Evolutionary conservation across 768 basidiomycete genomes (phyloP).

Genomic region (Tulasnella sp.): DNA sequence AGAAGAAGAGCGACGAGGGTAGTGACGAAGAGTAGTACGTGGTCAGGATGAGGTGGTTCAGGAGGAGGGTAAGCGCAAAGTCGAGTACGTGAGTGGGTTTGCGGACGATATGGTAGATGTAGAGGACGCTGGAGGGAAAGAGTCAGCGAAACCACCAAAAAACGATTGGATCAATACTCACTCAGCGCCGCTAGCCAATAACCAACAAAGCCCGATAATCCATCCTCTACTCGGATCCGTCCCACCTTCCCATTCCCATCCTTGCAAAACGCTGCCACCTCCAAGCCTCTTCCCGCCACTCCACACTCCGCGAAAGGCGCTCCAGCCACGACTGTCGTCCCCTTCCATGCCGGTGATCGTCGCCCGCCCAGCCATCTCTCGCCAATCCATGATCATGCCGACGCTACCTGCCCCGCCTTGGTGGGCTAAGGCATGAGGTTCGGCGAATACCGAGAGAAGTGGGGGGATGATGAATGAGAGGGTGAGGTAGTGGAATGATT

Average conservation of each 20-base stretch:
- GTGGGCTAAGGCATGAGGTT: slow-evolving; percentile 27
- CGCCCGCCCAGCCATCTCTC: slow-evolving; percentile 81
- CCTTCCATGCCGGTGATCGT: slow-evolving; percentile 62
- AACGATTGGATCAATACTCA: slow-evolving; percentile 39
- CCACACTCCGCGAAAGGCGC: slow-evolving; percentile 65
- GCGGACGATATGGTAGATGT: slow-evolving; percentile 78
- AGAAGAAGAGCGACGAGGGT: slow-evolving; percentile 90
- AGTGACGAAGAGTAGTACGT: slow-evolving; percentile 76
- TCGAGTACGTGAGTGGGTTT: slow-evolving; percentile 92
- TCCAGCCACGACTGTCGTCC: slow-evolving; percentile 50
- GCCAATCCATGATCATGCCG: slow-evolving; percentile 96
- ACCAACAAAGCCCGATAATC: slow-evolving; percentile 84
- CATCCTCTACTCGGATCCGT: slow-evolving; percentile 78
- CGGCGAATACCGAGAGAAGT: slow-evolving; percentile 61
- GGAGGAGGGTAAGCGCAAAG: slow-evolving; percentile 81
- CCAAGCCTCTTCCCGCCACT: slow-evolving; percentile 71
- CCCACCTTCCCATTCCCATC: slow-evolving; percentile 54
- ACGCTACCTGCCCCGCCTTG: slow-evolving; percentile 33
- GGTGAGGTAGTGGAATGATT: slow-evolving; percentile 88
- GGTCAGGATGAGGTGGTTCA: slow-evolving; percentile 88
- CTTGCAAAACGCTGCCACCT: slow-evolving; percentile 42
- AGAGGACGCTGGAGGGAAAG: slow-evolving; percentile 48
- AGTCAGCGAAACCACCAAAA: background rate
- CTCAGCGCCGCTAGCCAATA: slow-evolving; percentile 76
- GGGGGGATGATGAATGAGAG: slow-evolving; percentile 77